Evolutionary conservation across 768 basidiomycete species (phyloP).

Genomic region (Auriculariales sp.): DNA sequence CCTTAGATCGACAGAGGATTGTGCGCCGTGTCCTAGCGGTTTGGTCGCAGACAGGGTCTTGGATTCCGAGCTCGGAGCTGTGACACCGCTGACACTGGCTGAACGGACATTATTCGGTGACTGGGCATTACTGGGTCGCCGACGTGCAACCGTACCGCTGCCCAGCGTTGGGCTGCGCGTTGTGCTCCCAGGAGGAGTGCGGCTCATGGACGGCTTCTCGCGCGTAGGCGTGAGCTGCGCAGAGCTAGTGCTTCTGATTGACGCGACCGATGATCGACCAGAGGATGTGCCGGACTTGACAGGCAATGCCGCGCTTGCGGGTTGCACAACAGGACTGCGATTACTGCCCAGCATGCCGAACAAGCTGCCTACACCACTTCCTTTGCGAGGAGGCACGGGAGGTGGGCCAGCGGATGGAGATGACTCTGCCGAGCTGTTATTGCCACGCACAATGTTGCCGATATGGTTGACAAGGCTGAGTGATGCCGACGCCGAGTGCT

Average conservation of each 20-base stretch:
- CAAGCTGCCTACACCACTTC: slow-evolving; percentile 24
- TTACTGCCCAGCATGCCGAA: slow-evolving; percentile 53
- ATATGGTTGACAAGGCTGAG: not conserved
- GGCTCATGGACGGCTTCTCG: not conserved
- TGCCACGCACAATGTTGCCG: not conserved
- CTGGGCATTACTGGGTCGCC: not conserved
- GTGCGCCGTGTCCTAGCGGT: not conserved
- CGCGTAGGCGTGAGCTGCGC: not conserved
- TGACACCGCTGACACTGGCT: too few species aligned
- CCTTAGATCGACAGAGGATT: too few species aligned
- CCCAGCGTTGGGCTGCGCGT: not conserved
- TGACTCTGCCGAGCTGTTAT: not conserved
- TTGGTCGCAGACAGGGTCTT: not conserved
- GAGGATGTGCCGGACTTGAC: too few species aligned
- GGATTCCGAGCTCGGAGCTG: too few species aligned
- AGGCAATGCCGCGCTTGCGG: not conserved
- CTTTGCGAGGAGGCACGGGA: slow-evolving; percentile 46
- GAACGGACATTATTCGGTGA: too few species aligned
- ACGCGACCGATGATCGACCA: too few species aligned
- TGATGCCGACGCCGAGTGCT: not conserved
- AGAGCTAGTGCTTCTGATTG: not conserved
- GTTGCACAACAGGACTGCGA: too few species aligned
- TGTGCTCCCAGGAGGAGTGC: not conserved
- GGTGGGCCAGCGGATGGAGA: slow-evolving; percentile 26
- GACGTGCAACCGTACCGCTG: not conserved